Conservation (phyloP, 2,329 filamentous ascomycete species). For the Talaromyces sp. region DNA sequence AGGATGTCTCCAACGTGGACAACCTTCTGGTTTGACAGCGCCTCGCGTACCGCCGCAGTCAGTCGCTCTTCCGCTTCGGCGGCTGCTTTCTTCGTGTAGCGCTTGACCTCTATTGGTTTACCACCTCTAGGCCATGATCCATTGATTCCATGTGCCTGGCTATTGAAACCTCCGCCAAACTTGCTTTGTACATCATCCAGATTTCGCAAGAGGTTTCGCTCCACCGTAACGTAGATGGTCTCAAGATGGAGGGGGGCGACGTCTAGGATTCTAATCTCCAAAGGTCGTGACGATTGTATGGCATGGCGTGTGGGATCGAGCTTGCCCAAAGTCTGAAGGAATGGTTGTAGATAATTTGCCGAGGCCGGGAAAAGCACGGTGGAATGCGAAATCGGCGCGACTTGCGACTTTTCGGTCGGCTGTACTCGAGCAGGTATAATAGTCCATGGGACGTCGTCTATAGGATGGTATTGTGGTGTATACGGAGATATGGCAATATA, state of each 20-base stretch:
- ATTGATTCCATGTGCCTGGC: slow-evolving; percentile 37
- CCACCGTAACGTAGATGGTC: slow-evolving; percentile 81
- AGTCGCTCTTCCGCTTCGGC: slow-evolving; percentile 57
- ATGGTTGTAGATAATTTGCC: slow-evolving; percentile 75
- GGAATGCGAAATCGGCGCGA: slow-evolving; percentile 66
- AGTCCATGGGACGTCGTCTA: slow-evolving; percentile 73
- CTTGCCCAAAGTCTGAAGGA: slow-evolving; percentile 70
- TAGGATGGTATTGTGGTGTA: slow-evolving; percentile 41
- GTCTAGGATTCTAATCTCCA: slow-evolving; percentile 81
- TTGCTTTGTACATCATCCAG: slow-evolving; percentile 80
- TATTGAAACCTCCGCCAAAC: slow-evolving; percentile 66
- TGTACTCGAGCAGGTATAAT: slow-evolving; percentile 70
- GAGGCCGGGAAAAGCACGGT: slow-evolving; percentile 73
- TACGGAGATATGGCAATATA: slow-evolving; percentile 51
- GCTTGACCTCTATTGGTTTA: slow-evolving; percentile 33
- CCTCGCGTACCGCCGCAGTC: slow-evolving; percentile 67
- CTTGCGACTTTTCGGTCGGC: slow-evolving; percentile 47
- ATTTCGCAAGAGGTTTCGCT: slow-evolving; percentile 74
- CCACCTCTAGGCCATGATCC: slow-evolving; percentile 39
- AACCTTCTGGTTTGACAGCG: slow-evolving; percentile 69
- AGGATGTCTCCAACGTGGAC: slow-evolving; percentile 83
- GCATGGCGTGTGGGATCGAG: slow-evolving; percentile 73
- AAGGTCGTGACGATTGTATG: slow-evolving; percentile 69
- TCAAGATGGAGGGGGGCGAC: slow-evolving; percentile 77
- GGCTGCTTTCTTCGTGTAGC: slow-evolving; percentile 35